Percentiles rank a stretch among this genome's conserved stretches.
Evolutionary conservation across 2,329 filamentous ascomycete species (phyloP).

Genomic region (Diatrype stigma): DNA sequence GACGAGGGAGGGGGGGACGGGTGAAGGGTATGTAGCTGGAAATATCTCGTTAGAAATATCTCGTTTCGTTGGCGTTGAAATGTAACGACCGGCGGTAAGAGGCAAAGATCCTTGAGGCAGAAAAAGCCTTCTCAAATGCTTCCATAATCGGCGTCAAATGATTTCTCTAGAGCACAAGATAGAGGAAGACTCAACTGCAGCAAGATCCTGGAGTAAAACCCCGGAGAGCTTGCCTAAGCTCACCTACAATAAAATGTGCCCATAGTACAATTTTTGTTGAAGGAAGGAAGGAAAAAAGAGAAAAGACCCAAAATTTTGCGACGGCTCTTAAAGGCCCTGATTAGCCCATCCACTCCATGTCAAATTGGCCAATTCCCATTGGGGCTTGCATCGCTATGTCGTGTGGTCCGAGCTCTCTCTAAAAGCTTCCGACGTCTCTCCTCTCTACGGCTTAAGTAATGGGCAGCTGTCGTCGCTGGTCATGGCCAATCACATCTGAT

Average conservation of each 20-base stretch:
- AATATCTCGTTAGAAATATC: no score
- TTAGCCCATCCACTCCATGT: no score
- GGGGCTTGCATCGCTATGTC: background rate
- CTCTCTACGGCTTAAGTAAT: no score
- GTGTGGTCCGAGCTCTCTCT: background rate
- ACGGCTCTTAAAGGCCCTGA: background rate
- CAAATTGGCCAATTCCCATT: background rate
- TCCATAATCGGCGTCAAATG: constrained; percentile 64
- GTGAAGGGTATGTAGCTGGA: no score
- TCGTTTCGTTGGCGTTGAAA: no score
- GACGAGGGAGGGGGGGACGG: no score
- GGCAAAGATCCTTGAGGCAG: constrained; percentile 56
- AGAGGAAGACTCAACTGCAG: constrained; percentile 64
- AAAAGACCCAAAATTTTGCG: background rate
- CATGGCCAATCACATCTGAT: background rate
- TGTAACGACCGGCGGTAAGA: constrained; percentile 75
- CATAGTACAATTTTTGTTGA: constrained; percentile 60
- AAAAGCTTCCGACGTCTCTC: no score
- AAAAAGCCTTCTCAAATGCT: constrained; percentile 57
- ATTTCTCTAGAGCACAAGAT: constrained; percentile 65
- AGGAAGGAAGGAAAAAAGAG: constrained; percentile 37
- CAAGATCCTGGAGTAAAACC: constrained; percentile 32
- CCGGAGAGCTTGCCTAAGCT: constrained; percentile 48
- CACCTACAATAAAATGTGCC: constrained; percentile 70
- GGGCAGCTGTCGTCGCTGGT: no score